phyloP scores from a whole-genome alignment of 176 grass and related monocot genomes.

The Hsuehochloa calcarea region DNA sequence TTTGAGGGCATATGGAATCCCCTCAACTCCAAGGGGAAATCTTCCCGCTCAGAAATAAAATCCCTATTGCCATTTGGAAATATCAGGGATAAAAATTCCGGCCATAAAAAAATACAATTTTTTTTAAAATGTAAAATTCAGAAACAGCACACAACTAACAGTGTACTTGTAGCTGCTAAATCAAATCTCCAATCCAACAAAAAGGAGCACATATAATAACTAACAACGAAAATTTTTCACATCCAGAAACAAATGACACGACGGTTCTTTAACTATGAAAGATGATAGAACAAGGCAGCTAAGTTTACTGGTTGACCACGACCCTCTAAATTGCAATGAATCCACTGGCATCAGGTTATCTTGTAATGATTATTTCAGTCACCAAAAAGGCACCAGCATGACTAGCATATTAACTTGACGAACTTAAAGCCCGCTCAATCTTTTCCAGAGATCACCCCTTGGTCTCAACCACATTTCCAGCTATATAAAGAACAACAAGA shows the following conservation, averaged over 20 bases:
- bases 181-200: no score
- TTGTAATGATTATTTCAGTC: not conserved
- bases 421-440: conserved; percentile 69
- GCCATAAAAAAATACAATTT: no score
- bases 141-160: no score
- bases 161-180: no score
- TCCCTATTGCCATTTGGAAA: no score
- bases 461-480: conserved; percentile 85
- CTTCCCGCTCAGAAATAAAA: no score
- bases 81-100: no score
- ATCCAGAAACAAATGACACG: not conserved
- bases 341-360: not conserved
- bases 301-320: not conserved
- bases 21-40: no score
- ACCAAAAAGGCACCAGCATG: not conserved
- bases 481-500: conserved; percentile 81
- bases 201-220: not conserved
- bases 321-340: not conserved
- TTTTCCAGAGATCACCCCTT: conserved; percentile 91
- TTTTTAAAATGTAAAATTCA: no score
- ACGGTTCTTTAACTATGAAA: conserved; percentile 1
- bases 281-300: not conserved
- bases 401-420: conserved; percentile 24
- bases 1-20: no score
- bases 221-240: not conserved